Base-by-base conservation (phyloP, 2,329 filamentous ascomycete species). In the Neofusicoccum cordaticola region DNA sequence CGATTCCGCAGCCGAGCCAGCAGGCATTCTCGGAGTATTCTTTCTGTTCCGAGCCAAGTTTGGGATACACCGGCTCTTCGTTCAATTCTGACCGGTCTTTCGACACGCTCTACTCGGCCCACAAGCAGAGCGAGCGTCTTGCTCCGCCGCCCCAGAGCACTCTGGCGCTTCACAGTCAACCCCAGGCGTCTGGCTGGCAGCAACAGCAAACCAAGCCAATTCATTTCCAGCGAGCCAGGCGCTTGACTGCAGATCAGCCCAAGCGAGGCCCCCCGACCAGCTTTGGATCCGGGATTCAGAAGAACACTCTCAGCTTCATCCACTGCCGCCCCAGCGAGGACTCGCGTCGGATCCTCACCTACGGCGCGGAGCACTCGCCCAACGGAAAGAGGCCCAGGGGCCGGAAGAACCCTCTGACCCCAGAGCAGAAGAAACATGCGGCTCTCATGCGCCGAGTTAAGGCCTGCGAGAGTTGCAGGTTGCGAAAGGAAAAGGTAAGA, bases 361-460 rank as follows among this genome's bases (percentile, higher is more conserved):
- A 60, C 15, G 56, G 56, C 9, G 22, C 56, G 8, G 56, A 60
- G 31, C 42, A 60, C 31, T 13, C 56, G 2, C 27, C 44, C 4
- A 60, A 47, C n/a, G 56, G 37, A 9, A 53, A 53, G 39, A 35
- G 37, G 45, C 58, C 61, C 13, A 69, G 72, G 48, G 76, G 76
- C 5, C 72, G 76, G 9, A 75, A 72, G 42, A 74, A 69, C 52
- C 70, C 69, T 2, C 68, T 78, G 37, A 77, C 71, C 7, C 67
- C 70, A 1, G 73, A 73, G 44, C 74, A 76, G 61, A 72, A 75
- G 12, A 72, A 66, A 27, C 68, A 75, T 56, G 76, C 76, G 17
- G 75, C 75, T 17, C 62, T 75, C 57, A 77, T 78, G 75, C 71
- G 76, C 7, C 68, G 74, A 11, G 66, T 77, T 27, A 70, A 71